Evolutionary conservation across 106 monocot species (phyloP), one percentile per base, ranked within the genome.

Genomic region (Triglochin maritima): DNA sequence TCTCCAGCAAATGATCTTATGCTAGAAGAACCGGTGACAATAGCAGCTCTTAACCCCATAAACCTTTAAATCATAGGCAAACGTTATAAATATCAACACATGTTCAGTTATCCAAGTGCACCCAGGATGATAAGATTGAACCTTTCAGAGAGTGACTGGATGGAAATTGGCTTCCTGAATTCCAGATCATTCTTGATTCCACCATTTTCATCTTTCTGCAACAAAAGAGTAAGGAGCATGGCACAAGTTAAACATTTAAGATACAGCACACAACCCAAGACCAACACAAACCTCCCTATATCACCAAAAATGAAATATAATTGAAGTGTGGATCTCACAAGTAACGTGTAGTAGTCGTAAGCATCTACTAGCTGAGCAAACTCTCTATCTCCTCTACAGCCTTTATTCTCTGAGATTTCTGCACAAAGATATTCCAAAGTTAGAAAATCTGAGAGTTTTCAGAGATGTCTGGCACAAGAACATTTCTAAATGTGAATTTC

Each of bases 361-460:
- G 78, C 79, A 80, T 96, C 95, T 60, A 96, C 72, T 41, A 96
- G 66, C 58, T 90, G 90, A 49, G 95, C 77, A 41, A 96, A 90
- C 59, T 96, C 90, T 69, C 78, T 72, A 67, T 74, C 56, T 13
- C 68, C 65, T 68, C 87, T 81, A 59, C 80, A 78, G 70, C 66
- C 50, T 71, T 76, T 71, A 64, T 60, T 69, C 70, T 82, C 90
- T 83, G 81, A 46, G 65, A 77, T 67, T 72, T 10, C 76, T 45
- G 5, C 62, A 46, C 14, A 4, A 64, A 49, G 29, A 29, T 29
- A 29, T 29, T 1, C 29, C 29, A 29, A 29, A 29, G 29, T 29
- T 29, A 29, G 29, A 29, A 29, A 29, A 29, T 29, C 29, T 29
- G 29, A 29, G 29, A 29, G 1, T 29, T 29, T 29, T 29, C 29